These are phyloP conservation scores for Thalassiosira mediterranea DNA, from an alignment of 352 stramenopile genomes.

Conservation along the genomic window DNA sequence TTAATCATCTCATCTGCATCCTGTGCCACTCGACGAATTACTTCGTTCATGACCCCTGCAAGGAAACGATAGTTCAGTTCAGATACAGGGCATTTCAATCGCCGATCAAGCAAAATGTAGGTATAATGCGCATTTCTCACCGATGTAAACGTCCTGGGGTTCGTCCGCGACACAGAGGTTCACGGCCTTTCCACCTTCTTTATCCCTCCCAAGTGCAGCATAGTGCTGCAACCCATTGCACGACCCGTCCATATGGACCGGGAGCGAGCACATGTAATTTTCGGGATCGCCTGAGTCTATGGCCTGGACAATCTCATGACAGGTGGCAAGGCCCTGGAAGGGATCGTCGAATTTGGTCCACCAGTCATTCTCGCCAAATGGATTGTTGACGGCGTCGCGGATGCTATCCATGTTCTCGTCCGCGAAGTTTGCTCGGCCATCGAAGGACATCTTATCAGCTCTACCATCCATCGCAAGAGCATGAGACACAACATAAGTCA, in stretches of 20 bases:
- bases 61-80: no score
- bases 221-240: conserved; percentile 99
- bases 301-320: conserved; percentile 93
- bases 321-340: conserved; percentile 97
- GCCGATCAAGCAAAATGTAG: no score
- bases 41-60: conserved; percentile 91
- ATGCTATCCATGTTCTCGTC: conserved; percentile 94
- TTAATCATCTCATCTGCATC: conserved; percentile 66
- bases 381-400: conserved; percentile 87
- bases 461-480: no score
- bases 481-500: no score
- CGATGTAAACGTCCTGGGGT: conserved; percentile 97
- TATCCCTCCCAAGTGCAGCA: conserved; percentile 95
- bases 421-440: conserved; percentile 94
- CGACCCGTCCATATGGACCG: conserved; percentile 96
- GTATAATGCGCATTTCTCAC: no score
- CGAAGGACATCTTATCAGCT: conserved; percentile 94
- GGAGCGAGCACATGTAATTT: conserved; percentile 94
- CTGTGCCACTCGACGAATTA: conserved; percentile 82
- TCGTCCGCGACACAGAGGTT: conserved; percentile 94
- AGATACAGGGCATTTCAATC: no score
- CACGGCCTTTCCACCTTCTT: conserved; percentile 91
- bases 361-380: conserved; percentile 89
- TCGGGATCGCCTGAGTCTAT: conserved; percentile 92
- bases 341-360: conserved; percentile 97